These are phyloP conservation scores for Hydrangea macrophylla DNA, from an alignment of 148 eudicot species.

Conservation along the genomic window DNA sequence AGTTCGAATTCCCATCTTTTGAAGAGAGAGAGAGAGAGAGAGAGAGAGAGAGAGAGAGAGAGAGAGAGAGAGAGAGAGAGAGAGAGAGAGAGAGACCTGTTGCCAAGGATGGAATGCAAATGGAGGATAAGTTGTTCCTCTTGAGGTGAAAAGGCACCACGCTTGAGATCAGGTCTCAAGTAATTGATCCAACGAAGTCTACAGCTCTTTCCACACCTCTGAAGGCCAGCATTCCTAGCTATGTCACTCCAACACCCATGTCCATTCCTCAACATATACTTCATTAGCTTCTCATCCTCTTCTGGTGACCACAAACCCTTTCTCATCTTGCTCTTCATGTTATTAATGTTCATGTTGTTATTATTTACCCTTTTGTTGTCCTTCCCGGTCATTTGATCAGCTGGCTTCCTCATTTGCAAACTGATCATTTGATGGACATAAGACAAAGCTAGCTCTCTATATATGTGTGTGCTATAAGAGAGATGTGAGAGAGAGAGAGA, in stretches of 20 bases:
- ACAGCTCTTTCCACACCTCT: constrained; percentile 79
- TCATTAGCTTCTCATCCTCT: constrained; percentile 77
- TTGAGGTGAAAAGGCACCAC: constrained; percentile 68
- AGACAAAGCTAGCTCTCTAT: constrained; percentile 26
- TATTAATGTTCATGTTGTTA: constrained; percentile 14
- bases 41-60: not conserved
- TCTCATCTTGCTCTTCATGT: constrained; percentile 34
- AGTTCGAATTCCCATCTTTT: too few relatives aligned
- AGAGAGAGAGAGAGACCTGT: constrained; percentile 41
- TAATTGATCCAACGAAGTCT: constrained; percentile 76
- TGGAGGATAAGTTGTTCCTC: constrained; percentile 67
- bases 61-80: not conserved
- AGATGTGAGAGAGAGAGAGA: constrained; percentile 11
- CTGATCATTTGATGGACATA: constrained; percentile 36
- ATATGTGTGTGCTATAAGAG: constrained; percentile 2
- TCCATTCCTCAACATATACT: constrained; percentile 58
- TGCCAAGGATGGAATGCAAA: constrained; percentile 70
- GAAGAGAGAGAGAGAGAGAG: not conserved
- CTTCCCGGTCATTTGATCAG: constrained; percentile 25
- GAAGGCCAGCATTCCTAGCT: constrained; percentile 61
- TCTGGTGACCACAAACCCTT: constrained; percentile 87
- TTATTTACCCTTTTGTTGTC: too few relatives aligned
- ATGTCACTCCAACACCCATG: constrained; percentile 88
- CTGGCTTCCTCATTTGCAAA: constrained; percentile 48
- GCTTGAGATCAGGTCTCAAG: constrained; percentile 68